Conservation (phyloP, 495 filamentous ascomycete species). For the Pyrenula massariospora region DNA sequence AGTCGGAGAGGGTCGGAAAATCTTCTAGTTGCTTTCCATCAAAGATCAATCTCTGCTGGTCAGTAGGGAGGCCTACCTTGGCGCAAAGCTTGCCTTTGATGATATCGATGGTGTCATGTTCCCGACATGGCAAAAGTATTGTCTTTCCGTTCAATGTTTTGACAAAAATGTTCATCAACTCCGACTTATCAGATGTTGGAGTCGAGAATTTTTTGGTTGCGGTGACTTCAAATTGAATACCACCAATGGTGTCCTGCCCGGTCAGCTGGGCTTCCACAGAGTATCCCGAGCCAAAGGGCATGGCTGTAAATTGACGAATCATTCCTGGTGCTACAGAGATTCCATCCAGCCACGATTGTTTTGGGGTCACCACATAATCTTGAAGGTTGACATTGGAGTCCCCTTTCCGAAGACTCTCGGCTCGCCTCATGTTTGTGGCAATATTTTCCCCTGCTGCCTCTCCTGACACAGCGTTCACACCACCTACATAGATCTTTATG, state of each 20-base stretch:
- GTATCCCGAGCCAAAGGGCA: constrained; percentile 26
- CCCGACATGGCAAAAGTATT: not conserved
- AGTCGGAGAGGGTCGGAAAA: not conserved
- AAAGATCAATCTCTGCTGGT: not conserved
- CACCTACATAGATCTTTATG: constrained; percentile 32
- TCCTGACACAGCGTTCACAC: constrained; percentile 35
- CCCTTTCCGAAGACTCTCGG: not conserved
- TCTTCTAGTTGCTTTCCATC: not conserved
- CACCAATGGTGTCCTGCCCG: constrained; percentile 25
- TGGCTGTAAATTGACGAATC: constrained; percentile 13
- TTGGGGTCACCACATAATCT: constrained; percentile 34
- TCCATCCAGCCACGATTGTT: constrained; percentile 37
- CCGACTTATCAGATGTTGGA: not conserved
- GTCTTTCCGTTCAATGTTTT: not conserved
- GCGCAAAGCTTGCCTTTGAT: too few species aligned
- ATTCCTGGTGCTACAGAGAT: constrained; percentile 14
- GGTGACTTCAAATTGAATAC: constrained; percentile 34
- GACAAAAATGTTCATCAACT: not conserved
- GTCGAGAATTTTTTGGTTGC: constrained; percentile 10
- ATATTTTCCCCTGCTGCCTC: constrained; percentile 16
- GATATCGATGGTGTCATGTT: not conserved
- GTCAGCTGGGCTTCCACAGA: constrained; percentile 37
- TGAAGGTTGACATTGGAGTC: too few species aligned
- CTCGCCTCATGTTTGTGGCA: constrained; percentile 7
- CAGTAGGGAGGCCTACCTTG: too few species aligned